Base-by-base conservation (phyloP, 2,329 filamentous ascomycete genomes). In the Colletotrichum eremochloae region DNA sequence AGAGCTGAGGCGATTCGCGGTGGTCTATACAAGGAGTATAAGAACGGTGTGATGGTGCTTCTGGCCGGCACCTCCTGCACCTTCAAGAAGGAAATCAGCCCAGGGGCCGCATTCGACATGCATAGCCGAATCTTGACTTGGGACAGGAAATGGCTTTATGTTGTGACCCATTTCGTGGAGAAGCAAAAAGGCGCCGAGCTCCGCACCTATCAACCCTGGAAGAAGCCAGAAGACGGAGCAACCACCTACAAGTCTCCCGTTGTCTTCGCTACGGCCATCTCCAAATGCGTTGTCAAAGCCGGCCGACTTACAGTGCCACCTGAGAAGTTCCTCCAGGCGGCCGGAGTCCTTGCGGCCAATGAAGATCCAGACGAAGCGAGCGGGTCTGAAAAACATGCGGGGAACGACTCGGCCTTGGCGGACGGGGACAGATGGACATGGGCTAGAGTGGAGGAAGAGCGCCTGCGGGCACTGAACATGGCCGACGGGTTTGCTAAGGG, bases 231-330 rank as follows among this genome's bases (percentile, higher is more conserved):
- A 65, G 85, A 84, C 73, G 80, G 84, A 8, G 81, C 82, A 18
- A 82, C 84, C 15, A 20, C 38, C 20, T 29, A 55, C 5, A 15
- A 24, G 12, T 38, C 67, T 2, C 55, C 55, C 1, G n/a, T 50
- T 8, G 38, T 58, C 1, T 88, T 92, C 75, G 93, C 93, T 1
- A 91, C 91, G 0, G 91, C 91, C 0, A 81, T 96, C 56, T 91
- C 89, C 82, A 95, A 95, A 83, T 96, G 95, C 79, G 93, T 96
- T 33, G 91, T 94, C 79, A 96, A 96, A 84, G 86, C 94, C 68
- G 93, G 92, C 0, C 87, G 96, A 36, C 86, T 96, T 77, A 98
- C 96, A 0, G 90, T 98, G 8, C 90, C 95, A 73, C 95, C 96
- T 3, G 65, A 63, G 33, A 72, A 72, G 40, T 72, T 72, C 15